Conservation (phyloP, 306 rosid genomes). For the Macrotyloma uniflorum region DNA sequence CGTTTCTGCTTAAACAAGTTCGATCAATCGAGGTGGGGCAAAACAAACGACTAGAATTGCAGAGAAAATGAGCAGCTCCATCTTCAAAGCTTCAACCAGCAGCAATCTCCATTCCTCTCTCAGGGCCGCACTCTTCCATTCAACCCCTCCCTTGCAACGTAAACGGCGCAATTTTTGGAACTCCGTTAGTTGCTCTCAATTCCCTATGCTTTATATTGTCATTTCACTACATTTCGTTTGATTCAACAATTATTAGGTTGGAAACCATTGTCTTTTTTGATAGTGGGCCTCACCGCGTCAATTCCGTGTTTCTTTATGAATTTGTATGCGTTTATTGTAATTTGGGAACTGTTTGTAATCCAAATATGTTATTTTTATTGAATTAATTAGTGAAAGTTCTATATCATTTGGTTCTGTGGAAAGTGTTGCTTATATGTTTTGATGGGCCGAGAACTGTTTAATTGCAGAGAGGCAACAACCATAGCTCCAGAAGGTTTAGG, state of each 20-base stretch:
- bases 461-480: conserved; percentile 58
- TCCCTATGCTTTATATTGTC: conserved; percentile 8
- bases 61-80: conserved; percentile 57
- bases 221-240: not conserved
- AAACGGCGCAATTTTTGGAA: conserved; percentile 69
- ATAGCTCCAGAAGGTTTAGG: conserved; percentile 54
- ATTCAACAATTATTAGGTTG: not conserved
- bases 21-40: not conserved
- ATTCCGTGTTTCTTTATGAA: not conserved
- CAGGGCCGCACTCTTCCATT: conserved; percentile 71
- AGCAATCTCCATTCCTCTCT: conserved; percentile 36
- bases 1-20: not conserved
- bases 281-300: not conserved
- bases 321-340: not conserved
- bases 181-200: conserved; percentile 50
- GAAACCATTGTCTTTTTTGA: not conserved
- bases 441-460: conserved; percentile 21
- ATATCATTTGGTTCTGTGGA: not conserved
- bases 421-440: not conserved
- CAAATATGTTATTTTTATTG: not conserved
- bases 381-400: not conserved
- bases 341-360: not conserved
- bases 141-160: conserved; percentile 70
- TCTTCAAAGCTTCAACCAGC: conserved; percentile 52
- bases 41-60: not conserved